phyloP scores from a whole-genome alignment of 495 filamentous ascomycete species.

The Neurospora tetraspora region DNA sequence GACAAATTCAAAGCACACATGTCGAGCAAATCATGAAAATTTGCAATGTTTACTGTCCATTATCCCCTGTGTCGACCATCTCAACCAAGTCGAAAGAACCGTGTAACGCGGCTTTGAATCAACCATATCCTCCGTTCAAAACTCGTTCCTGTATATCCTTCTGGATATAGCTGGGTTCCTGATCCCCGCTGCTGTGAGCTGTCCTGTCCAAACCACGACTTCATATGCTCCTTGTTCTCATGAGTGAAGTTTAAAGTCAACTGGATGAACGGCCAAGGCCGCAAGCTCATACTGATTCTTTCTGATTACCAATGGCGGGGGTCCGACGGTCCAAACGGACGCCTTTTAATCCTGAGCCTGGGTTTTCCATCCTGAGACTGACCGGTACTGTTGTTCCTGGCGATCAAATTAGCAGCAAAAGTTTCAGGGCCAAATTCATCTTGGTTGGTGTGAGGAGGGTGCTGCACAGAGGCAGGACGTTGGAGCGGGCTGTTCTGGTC shows the following conservation, averaged over 20 bases:
- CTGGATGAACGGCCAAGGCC: not conserved
- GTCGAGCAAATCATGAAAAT: too few species aligned
- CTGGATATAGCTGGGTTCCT: not conserved
- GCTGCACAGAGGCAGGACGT: not conserved
- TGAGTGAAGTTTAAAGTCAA: not conserved
- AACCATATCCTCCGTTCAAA: not conserved
- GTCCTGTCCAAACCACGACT: not conserved
- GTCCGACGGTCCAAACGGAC: not conserved
- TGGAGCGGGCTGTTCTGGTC: not conserved
- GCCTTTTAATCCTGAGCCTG: not conserved
- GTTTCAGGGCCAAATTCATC: not conserved
- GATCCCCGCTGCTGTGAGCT: not conserved
- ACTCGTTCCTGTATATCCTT: not conserved
- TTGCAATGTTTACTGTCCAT: not conserved
- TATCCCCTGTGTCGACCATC: not conserved
- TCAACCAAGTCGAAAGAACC: not conserved
- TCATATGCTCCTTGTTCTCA: not conserved
- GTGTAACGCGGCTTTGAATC: not conserved
- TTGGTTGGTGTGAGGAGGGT: not conserved
- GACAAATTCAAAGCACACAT: too few species aligned
- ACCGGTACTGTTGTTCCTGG: not conserved
- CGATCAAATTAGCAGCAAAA: not conserved
- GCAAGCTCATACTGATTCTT: not conserved
- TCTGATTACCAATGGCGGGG: not conserved
- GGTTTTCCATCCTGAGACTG: not conserved